Evolutionary conservation across 2,329 filamentous ascomycete species (phyloP).

Genomic region (Blastomyces gilchristii): DNA sequence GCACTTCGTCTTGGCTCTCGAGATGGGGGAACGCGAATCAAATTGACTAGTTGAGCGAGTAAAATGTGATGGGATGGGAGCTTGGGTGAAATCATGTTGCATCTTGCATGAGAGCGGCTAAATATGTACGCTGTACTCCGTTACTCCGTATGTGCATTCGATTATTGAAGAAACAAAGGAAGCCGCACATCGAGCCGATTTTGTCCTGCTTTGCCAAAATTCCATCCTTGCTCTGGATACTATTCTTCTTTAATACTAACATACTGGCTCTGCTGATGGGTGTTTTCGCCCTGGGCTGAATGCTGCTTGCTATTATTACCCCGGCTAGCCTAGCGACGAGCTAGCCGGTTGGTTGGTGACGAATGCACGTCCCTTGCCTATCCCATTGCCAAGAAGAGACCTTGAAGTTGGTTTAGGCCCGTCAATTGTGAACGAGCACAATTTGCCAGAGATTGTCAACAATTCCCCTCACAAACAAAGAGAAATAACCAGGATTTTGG

Average conservation of each 20-base stretch:
- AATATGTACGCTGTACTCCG: background rate
- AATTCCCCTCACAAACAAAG: too few species aligned
- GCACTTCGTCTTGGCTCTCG: too few species aligned
- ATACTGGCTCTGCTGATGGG: background rate
- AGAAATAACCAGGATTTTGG: too few species aligned
- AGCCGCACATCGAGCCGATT: background rate
- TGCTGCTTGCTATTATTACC: background rate
- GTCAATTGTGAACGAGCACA: background rate
- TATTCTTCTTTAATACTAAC: too few species aligned
- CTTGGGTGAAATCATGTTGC: background rate
- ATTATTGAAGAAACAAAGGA: constrained; percentile 1
- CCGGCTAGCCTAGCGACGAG: background rate
- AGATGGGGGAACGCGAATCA: background rate
- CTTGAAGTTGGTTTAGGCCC: too few species aligned
- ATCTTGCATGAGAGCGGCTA: background rate
- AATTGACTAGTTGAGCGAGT: background rate
- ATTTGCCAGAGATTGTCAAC: too few species aligned
- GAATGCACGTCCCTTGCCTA: background rate
- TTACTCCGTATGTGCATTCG: background rate
- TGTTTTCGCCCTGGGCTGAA: background rate
- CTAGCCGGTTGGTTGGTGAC: background rate
- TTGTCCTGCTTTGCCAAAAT: background rate
- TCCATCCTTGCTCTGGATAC: background rate
- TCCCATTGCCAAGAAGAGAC: background rate
- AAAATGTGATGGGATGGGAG: constrained; percentile 1